Conservation (phyloP, 2,329 filamentous ascomycete genomes). For the Fusarium odoratissimum region DNA sequence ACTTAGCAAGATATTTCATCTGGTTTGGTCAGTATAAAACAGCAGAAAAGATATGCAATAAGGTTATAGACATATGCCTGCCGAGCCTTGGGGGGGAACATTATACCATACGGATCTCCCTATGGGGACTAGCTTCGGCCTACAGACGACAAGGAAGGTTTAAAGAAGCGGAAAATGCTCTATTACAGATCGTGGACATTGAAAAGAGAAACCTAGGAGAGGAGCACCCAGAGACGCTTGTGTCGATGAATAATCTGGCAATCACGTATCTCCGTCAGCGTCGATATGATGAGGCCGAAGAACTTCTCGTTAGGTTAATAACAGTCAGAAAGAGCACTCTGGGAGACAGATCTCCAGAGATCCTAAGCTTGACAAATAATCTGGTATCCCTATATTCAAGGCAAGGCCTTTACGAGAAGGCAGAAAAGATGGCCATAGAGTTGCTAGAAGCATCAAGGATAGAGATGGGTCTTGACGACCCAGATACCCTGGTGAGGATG, state of each 20-base stretch:
- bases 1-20: rapidly evolving
- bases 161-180: background rate
- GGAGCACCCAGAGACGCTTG: too few species aligned
- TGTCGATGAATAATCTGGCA: background rate
- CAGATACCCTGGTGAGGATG: rapidly evolving
- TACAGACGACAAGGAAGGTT: rapidly evolving
- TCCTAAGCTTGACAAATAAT: too few species aligned
- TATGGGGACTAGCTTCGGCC: background rate
- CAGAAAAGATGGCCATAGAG: rapidly evolving
- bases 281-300: background rate
- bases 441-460: rapidly evolving
- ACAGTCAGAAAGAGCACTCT: rapidly evolving
- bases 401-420: background rate
- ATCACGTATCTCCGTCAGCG: rapidly evolving
- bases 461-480: rapidly evolving
- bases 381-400: too few species aligned
- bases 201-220: too few species aligned
- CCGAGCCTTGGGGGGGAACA: background rate
- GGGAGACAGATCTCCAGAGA: background rate
- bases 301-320: rapidly evolving
- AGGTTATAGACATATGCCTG: too few species aligned
- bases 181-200: too few species aligned
- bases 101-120: too few species aligned
- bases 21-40: rapidly evolving
- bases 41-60: background rate